Evolutionary conservation across 2,329 filamentous ascomycete species (phyloP).

Genomic region (Ophiostoma perfectum): DNA sequence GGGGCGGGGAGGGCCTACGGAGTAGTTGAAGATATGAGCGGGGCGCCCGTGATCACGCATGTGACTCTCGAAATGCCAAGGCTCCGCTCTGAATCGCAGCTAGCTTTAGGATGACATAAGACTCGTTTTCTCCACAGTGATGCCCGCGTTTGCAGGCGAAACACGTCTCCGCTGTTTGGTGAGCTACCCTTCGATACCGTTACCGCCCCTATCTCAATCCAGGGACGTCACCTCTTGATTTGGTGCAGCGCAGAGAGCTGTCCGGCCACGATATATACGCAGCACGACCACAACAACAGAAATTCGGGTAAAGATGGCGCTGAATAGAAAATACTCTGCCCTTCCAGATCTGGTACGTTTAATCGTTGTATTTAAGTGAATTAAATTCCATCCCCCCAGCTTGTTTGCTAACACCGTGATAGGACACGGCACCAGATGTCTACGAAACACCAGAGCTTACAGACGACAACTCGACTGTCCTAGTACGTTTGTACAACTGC

Average conservation of each 20-base stretch:
- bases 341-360: slow-evolving; percentile 66
- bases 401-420: slow-evolving; percentile 1
- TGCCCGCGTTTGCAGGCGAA: background rate
- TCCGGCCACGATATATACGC: background rate
- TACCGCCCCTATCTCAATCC: slow-evolving; percentile 4
- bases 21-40: too few relatives aligned
- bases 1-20: slow-evolving; percentile 5
- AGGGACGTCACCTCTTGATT: slow-evolving; percentile 14
- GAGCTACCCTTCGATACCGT: background rate
- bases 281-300: background rate
- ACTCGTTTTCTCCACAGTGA: background rate
- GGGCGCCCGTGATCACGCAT: background rate
- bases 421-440: slow-evolving; percentile 90
- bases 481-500: slow-evolving; percentile 47
- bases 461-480: slow-evolving; percentile 81
- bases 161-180: background rate
- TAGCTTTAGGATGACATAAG: too few relatives aligned
- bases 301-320: slow-evolving; percentile 50
- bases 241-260: slow-evolving; percentile 3
- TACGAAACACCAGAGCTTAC: slow-evolving; percentile 94
- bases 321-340: slow-evolving; percentile 75
- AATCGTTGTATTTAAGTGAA: background rate
- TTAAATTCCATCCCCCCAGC: background rate
- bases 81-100: too few relatives aligned
- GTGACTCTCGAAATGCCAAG: background rate